phyloP scores from a whole-genome alignment of 2,329 filamentous ascomycete species.

The Fusarium illudens region DNA sequence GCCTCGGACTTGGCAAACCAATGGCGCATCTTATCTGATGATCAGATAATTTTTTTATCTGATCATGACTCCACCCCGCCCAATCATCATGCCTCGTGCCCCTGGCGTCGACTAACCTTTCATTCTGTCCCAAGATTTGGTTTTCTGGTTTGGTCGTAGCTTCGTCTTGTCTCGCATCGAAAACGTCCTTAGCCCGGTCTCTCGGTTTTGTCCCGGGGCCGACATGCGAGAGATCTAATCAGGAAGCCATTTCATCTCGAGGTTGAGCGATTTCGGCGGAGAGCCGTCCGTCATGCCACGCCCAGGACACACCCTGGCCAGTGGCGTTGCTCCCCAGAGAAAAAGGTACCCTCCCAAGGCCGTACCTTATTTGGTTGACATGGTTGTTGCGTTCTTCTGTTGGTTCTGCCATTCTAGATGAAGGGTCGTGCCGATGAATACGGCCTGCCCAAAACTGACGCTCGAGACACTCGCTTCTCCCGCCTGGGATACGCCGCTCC shows the following conservation, averaged over 20 bases:
- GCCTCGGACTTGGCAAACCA: conserved; percentile 14
- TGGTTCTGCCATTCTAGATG: background rate
- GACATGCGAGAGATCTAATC: conserved; percentile 5
- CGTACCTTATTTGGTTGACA: background rate
- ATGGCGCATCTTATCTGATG: conserved; percentile 36
- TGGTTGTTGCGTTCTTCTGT: background rate
- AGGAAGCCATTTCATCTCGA: conserved; percentile 5
- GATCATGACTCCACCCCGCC: conserved; percentile 8
- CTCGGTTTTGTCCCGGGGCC: background rate
- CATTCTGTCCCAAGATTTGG: background rate
- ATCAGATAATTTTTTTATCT: conserved; percentile 33
- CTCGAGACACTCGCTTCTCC: background rate
- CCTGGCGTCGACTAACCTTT: background rate
- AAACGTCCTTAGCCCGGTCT: background rate
- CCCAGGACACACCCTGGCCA: background rate
- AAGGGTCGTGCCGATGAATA: background rate
- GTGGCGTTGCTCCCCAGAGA: background rate
- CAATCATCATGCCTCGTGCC: background rate
- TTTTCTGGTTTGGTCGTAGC: background rate
- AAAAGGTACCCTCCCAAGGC: background rate
- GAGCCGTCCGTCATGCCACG: background rate
- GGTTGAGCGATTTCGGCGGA: conserved; percentile 11
- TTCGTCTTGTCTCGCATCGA: background rate
- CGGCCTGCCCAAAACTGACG: background rate
- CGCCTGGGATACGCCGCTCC: background rate